A percentile compares a stretch with the other conserved stretches of the same genome.
Conservation (phyloP, 768 basidiomycete genomes). For the Boletus sensibilis region DNA sequence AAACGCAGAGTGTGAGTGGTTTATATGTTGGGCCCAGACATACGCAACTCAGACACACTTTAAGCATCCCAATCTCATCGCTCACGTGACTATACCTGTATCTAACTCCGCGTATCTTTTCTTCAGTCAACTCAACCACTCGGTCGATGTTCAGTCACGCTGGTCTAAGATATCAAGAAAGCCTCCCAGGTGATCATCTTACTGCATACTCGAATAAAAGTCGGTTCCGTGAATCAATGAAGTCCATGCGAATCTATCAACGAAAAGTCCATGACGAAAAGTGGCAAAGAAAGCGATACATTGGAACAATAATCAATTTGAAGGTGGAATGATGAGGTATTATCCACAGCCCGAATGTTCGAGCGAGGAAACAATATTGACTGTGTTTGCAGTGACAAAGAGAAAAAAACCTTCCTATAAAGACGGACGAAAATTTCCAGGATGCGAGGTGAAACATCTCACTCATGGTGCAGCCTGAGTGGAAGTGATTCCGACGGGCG, state of each 20-base stretch:
- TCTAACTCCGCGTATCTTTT: neutral
- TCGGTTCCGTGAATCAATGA: neutral
- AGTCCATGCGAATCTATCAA: neutral
- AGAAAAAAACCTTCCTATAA: neutral
- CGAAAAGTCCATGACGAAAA: neutral
- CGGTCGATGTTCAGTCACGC: neutral
- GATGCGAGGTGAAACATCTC: neutral
- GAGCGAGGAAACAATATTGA: too few species aligned
- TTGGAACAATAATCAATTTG: neutral
- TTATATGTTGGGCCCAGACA: conserved; percentile 7
- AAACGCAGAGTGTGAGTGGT: neutral
- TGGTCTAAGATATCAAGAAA: neutral
- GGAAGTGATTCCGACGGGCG: conserved; percentile 10
- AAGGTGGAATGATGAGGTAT: neutral
- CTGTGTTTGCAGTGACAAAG: neutral
- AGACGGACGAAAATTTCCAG: neutral
- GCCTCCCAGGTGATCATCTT: neutral
- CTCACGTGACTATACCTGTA: conserved; percentile 20
- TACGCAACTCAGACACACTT: conserved; percentile 6
- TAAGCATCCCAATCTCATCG: conserved; percentile 22
- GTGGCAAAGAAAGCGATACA: neutral
- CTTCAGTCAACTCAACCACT: neutral
- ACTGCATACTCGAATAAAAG: neutral
- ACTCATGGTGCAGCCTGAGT: neutral
- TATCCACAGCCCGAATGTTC: neutral